Evolutionary conservation across 345 rosid genomes (phyloP), one percentile per base, ranked within the genome.

Genomic region (Kandelia obovata): DNA sequence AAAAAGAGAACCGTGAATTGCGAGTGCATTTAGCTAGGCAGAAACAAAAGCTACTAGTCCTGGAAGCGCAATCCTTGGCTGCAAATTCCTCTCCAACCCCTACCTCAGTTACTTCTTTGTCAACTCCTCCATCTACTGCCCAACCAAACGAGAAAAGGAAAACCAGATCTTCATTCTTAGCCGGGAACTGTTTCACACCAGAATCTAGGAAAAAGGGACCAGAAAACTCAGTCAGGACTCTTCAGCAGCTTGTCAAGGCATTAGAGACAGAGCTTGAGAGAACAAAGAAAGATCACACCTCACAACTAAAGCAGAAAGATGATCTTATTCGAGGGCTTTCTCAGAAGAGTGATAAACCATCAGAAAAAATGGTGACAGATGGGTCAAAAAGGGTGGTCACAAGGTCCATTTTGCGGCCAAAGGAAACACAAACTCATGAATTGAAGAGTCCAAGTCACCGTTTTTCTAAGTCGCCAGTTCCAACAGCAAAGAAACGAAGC

Each of bases 1-100:
- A 93, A 71, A 88, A 89, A 75, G 94, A 91, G 78, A 93, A 91
- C 72, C 81, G 94, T 9, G 97, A 93, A 65, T 68, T 93, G 77
- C 82, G 94, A 67, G 89, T 84, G 0, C 96, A 88, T 71, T 78
- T 91, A 57, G 93, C 83, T 30, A 81, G 83, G 31, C 96, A 86
- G 75, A 94, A 91, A 68, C 88, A 91, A 56, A 89, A 88, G 80
- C 77, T 93, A 58, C 80, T 85, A 21, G 69, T 87, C 53, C 84
- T 91, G 51, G 86, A 93, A 81, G 92, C 92, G 43, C 89, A 89
- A 66, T 73, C 85, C 57, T 59, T 91, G 70, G 96, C 95, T 56
- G 88, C 88, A 58, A 83, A 83, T 66, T 64, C 83, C 30, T 88
- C 92, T 34, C 84, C 84, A 32, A 88, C 97, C 16, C 97, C 96